Base-by-base conservation (phyloP, 1,284 basidiomycete genomes). In the Cryptococcus sp. region DNA sequence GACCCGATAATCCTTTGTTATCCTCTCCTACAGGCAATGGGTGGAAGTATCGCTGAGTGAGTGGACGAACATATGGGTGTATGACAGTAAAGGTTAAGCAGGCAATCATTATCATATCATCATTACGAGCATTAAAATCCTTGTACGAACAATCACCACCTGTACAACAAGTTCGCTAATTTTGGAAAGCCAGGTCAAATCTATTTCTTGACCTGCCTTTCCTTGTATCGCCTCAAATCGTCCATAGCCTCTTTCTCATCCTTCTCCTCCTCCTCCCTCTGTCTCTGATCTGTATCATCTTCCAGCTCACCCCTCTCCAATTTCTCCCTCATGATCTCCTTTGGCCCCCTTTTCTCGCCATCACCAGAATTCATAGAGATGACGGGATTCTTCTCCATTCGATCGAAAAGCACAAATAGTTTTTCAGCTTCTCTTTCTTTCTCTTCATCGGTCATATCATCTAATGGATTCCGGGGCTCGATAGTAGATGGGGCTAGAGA, bases 381-480 rank as follows among this genome's bases (percentile, higher is more conserved):
- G 3, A 78, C 70, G 1, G 76, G 77, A 49, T 77, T 85, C 70
- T 79, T 83, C 70, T 91, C 87, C 62, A 96, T 78, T 46, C 91
- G 78, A 58, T 94, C 88, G 67, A 97, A 96, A 18, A 96, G 78
- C 22, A 86, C 84, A 66, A 94, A 90, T 42, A 97, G 77, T 66
- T 85, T 85, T 76, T 94, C 91, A 43, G 91, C 87, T 76, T 97
- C 92, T 14, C 77, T 77, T 67, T 93, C 88, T 71, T 91, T 92
- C 78, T 96, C 91, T 66, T 91, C 91, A 19, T 91, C 85, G 0
- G 87, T 85, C 90, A 96, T 91, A 40, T 84, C 81, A 5, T 62
- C 62, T 19, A 73, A 41, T 16, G 45, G 40, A 28, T 43, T 32
- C n/a, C n/a, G n/a, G 11, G 39, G 23, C 11, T 49, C 22, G 16